Evolutionary conservation across 176 grass and related monocot genomes (phyloP).

Genomic region (Leersia perrieri): DNA sequence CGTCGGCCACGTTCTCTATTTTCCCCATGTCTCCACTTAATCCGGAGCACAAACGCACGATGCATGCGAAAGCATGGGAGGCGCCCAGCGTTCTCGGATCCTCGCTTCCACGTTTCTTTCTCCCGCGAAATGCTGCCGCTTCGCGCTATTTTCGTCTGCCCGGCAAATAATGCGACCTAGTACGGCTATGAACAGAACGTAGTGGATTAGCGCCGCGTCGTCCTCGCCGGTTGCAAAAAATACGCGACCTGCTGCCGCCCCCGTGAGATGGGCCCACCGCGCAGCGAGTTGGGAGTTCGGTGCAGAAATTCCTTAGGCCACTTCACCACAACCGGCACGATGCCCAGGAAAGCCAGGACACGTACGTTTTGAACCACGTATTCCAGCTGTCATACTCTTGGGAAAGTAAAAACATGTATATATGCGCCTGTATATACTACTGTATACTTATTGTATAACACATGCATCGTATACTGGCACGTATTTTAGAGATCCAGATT

Average conservation of each 20-base stretch:
- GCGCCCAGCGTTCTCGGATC: neutral
- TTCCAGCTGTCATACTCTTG: neutral
- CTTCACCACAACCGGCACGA: neutral
- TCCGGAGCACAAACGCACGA: conserved; percentile 14
- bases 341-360: neutral
- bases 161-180: neutral
- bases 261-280: neutral
- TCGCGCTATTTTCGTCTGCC: conserved; percentile 34
- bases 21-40: neutral
- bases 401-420: neutral
- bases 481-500: too few species aligned
- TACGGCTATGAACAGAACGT: neutral
- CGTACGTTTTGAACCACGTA: neutral
- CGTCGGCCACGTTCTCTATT: conserved; percentile 30
- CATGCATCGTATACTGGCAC: neutral
- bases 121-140: neutral
- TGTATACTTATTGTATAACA: too few species aligned
- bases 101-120: conserved; percentile 36
- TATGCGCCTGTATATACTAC: too few species aligned
- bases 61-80: conserved; percentile 3
- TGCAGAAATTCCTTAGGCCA: neutral
- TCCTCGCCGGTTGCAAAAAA: neutral
- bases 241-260: neutral
- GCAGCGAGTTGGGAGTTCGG: neutral
- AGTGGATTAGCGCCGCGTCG: neutral